Evolutionary conservation across 805 yeast genomes (phyloP), one percentile per base, ranked within the genome.

Genomic region (Ascoidea tarda): DNA sequence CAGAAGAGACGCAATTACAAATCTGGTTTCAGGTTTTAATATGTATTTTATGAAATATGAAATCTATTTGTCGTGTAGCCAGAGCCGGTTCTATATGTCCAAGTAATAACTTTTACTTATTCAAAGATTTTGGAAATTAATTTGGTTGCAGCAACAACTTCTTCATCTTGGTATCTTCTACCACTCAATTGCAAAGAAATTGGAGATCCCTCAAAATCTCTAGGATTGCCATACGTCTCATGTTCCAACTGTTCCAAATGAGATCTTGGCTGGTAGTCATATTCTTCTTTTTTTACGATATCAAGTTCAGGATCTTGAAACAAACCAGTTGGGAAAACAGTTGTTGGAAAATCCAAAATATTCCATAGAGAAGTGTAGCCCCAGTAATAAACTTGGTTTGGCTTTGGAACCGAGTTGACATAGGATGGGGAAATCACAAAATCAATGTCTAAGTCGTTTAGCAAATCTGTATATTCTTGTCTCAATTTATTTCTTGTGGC

Each of bases 181-280:
- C 80, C 81, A 14, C 72, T 70, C 46, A 77, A 63, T 51, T 78
- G 79, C 56, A 77, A 63, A 2, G 70, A 73, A 49, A 77, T 71
- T 14, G 81, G 81, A 33, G 77, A 75, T 10, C 71, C 73, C n/a
- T 53, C 55, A 56, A 70, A 74, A 28, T 62, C 64, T 6, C 60
- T 57, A 1, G 76, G 67, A 49, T 63, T 38, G 14, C 14, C 44
- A 38, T 38, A 38, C 14, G 14, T 10, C 8, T 14, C 14, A 4
- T 38, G 14, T 38, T 38, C 44, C 8, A 38, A 14, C 14, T 38
- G 14, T 38, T 38, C 44, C 14, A 49, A 62, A 60, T 21, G 58
- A 32, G 50, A 54, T 21, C 66, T 54, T 2, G 62, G 58, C 14
- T 48, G 38, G 52, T 56, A 58, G 2, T 53, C 12, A 6, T 50